Percentiles rank a stretch among this genome's conserved stretches.
Conservation (phyloP, 306 rosid species). For the Prunus armeniaca region DNA sequence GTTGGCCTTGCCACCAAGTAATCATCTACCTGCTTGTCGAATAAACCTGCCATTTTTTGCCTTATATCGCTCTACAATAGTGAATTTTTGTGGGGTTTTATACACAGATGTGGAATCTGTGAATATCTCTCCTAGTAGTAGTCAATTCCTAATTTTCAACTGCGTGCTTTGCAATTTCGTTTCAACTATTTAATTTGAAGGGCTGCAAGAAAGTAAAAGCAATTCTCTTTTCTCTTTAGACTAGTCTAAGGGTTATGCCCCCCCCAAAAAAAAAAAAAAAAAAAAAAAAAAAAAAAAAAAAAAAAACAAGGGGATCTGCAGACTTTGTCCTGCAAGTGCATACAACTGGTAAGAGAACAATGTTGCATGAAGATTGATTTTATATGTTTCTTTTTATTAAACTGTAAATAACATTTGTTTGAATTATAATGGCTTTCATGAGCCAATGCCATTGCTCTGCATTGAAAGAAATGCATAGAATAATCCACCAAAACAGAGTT, state of each 20-base stretch:
- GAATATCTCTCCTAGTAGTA: background rate
- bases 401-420: background rate
- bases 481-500: too few relatives aligned
- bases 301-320: background rate
- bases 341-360: too few relatives aligned
- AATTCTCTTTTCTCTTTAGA: background rate
- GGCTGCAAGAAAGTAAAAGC: background rate
- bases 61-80: background rate
- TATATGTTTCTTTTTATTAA: background rate
- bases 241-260: background rate
- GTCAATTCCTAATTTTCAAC: background rate
- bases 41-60: constrained; percentile 29
- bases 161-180: background rate
- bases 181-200: background rate
- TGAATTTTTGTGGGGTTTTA: background rate
- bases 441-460: too few relatives aligned
- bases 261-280: too few relatives aligned
- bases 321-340: too few relatives aligned
- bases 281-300: background rate
- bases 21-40: constrained; percentile 27
- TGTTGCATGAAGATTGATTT: background rate
- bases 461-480: too few relatives aligned
- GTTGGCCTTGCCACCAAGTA: constrained; percentile 34
- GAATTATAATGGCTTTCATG: too few relatives aligned
- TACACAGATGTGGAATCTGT: background rate